Percentiles rank a stretch among this genome's conserved stretches.
Conservation (phyloP, 768 basidiomycete species). For the Lactarius vividus region DNA sequence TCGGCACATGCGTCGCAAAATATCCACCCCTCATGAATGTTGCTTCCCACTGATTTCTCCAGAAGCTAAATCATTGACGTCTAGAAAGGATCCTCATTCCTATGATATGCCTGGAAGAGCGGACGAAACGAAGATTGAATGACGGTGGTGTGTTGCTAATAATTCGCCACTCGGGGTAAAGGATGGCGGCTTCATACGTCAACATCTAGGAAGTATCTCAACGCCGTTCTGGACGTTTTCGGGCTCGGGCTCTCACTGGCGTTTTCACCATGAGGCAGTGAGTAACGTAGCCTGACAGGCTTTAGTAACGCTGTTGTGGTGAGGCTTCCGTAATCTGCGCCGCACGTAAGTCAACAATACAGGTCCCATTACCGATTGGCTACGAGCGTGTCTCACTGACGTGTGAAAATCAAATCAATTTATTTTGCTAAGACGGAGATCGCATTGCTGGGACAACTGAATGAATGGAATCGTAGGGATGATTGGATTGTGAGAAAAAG, state of each 20-base stretch:
- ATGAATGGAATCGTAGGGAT: not conserved
- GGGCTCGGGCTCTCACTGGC: not conserved
- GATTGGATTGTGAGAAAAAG: not conserved
- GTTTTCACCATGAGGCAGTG: not conserved
- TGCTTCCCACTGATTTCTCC: not conserved
- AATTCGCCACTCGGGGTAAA: not conserved
- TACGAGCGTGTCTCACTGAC: not conserved
- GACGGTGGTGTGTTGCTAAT: not conserved
- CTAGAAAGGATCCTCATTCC: conserved; percentile 10
- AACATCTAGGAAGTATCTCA: not conserved
- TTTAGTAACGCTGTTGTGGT: not conserved
- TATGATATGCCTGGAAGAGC: not conserved
- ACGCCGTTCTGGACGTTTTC: not conserved
- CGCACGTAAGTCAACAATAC: not conserved
- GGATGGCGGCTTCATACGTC: not conserved
- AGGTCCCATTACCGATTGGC: conserved; percentile 12
- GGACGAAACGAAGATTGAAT: not conserved
- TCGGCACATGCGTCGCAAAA: not conserved
- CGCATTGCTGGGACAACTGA: not conserved
- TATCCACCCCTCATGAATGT: not conserved
- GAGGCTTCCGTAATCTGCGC: conserved; percentile 13
- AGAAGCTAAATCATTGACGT: not conserved
- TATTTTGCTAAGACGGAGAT: not conserved
- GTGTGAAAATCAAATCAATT: not conserved
- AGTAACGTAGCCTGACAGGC: not conserved